phyloP scores from a whole-genome alignment of 2,329 filamentous ascomycete genomes.

The Pyrenophora tritici-repentis region DNA sequence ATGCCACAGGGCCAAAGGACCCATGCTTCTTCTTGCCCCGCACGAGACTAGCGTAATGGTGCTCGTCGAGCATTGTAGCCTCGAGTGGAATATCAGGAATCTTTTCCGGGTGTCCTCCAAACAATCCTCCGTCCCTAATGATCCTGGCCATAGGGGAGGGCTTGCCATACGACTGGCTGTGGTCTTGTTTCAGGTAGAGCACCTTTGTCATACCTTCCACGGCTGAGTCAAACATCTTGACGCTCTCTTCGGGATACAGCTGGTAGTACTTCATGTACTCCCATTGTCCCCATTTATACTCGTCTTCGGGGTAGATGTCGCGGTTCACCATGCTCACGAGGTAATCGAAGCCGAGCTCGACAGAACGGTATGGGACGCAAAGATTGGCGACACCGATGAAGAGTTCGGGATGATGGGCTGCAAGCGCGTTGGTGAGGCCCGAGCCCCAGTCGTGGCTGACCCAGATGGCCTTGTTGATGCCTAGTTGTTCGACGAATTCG shows the following conservation, averaged over 20 bases:
- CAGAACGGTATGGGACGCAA: constrained; percentile 49
- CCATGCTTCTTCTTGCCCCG: constrained; percentile 49
- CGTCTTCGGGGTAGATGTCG: constrained; percentile 52
- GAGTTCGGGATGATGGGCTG: constrained; percentile 39
- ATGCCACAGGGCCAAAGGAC: constrained; percentile 47
- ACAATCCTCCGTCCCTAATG: constrained; percentile 38
- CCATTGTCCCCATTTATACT: constrained; percentile 49
- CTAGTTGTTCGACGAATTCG: constrained; percentile 48
- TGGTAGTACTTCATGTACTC: constrained; percentile 45
- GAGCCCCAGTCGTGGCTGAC: constrained; percentile 55
- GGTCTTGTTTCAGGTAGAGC: constrained; percentile 30
- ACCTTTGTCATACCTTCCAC: constrained; percentile 31
- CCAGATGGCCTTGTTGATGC: constrained; percentile 53
- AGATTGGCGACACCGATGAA: constrained; percentile 36
- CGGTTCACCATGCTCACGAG: constrained; percentile 49
- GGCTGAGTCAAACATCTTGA: constrained; percentile 28
- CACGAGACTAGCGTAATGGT: constrained; percentile 33
- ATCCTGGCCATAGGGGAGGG: constrained; percentile 24
- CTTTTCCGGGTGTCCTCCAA: constrained; percentile 32
- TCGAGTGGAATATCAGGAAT: constrained; percentile 41
- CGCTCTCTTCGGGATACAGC: constrained; percentile 18
- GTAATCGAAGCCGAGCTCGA: constrained; percentile 50
- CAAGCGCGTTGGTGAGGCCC: constrained; percentile 38
- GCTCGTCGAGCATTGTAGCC: constrained; percentile 34
- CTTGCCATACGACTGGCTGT: constrained; percentile 27